Evolutionary conservation across 495 filamentous ascomycete genomes (phyloP).

Genomic region (Penicillium cosmopolitanum): DNA sequence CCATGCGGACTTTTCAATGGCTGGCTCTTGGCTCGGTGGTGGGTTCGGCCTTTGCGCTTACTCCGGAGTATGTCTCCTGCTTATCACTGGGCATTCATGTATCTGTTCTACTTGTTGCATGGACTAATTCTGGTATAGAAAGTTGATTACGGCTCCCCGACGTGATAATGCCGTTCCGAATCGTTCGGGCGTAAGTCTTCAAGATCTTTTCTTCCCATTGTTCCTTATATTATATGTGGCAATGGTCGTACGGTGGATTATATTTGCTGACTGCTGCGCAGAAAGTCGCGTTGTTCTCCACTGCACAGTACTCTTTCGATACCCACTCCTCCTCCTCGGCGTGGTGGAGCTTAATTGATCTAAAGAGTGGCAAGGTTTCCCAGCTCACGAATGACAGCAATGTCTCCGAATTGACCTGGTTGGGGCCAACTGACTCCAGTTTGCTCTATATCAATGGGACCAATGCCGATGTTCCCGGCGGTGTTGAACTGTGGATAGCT

Average conservation of each 20-base stretch:
- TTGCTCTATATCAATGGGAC: constrained; percentile 53
- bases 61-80: constrained; percentile 19
- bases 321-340: constrained; percentile 33
- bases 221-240: too few relatives aligned
- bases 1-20: constrained; percentile 25
- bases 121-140: constrained; percentile 21
- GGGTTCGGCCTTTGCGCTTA: constrained; percentile 20
- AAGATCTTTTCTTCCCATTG: too few relatives aligned
- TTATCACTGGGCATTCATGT: background rate
- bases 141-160: constrained; percentile 40
- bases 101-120: background rate
- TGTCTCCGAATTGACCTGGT: constrained; percentile 49
- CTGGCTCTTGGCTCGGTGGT: constrained; percentile 21
- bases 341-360: constrained; percentile 43
- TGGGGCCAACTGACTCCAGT: constrained; percentile 43
- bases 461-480: constrained; percentile 45
- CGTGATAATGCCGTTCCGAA: constrained; percentile 42
- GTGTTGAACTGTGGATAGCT: constrained; percentile 47
- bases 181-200: constrained; percentile 38
- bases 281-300: constrained; percentile 39
- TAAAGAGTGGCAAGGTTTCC: constrained; percentile 41
- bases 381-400: constrained; percentile 44
- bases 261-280: constrained; percentile 8
- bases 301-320: constrained; percentile 51
- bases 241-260: too few relatives aligned